These are phyloP conservation scores for Erysimum cheiranthoides DNA, from an alignment of 345 rosid species.

Conservation along the genomic window DNA sequence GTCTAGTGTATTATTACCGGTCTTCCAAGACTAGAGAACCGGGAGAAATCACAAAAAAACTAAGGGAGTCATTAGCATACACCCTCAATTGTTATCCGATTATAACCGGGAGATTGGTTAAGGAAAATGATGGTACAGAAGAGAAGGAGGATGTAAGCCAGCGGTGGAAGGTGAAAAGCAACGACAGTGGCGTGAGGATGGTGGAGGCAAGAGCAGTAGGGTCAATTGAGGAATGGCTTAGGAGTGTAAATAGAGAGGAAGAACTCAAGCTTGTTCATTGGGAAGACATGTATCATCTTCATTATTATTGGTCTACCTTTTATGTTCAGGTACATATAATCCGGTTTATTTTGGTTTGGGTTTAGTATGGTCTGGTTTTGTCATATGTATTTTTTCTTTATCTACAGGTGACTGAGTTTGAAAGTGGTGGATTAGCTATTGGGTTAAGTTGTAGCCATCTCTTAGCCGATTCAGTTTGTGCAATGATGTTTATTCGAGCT, in stretches of 20 bases:
- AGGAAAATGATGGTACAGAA: slow-evolving; percentile 35
- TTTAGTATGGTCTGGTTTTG: neutral
- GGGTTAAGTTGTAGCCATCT: slow-evolving; percentile 79
- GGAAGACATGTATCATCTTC: slow-evolving; percentile 65
- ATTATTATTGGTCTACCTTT: slow-evolving; percentile 84
- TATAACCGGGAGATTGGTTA: slow-evolving; percentile 60
- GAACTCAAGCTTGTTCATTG: slow-evolving; percentile 70
- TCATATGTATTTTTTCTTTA: neutral
- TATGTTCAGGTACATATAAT: slow-evolving; percentile 60
- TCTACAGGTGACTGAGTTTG: slow-evolving; percentile 77
- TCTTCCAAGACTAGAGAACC: slow-evolving; percentile 31
- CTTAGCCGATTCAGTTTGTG: slow-evolving; percentile 65
- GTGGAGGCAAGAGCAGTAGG: slow-evolving; percentile 67
- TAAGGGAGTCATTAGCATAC: slow-evolving; percentile 60
- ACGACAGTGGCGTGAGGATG: slow-evolving; percentile 75
- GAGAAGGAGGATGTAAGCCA: slow-evolving; percentile 33
- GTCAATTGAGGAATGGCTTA: slow-evolving; percentile 66
- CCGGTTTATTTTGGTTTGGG: slow-evolving; percentile 1
- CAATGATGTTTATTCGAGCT: slow-evolving; percentile 63
- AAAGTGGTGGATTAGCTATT: slow-evolving; percentile 72
- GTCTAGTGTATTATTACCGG: slow-evolving; percentile 60
- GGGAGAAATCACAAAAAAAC: slow-evolving; percentile 53
- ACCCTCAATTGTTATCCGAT: slow-evolving; percentile 56
- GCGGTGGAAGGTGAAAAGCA: slow-evolving; percentile 69
- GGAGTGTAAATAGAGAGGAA: slow-evolving; percentile 54